phyloP scores from a whole-genome alignment of 2,329 filamentous ascomycete genomes.

The Xylaria sp. region DNA sequence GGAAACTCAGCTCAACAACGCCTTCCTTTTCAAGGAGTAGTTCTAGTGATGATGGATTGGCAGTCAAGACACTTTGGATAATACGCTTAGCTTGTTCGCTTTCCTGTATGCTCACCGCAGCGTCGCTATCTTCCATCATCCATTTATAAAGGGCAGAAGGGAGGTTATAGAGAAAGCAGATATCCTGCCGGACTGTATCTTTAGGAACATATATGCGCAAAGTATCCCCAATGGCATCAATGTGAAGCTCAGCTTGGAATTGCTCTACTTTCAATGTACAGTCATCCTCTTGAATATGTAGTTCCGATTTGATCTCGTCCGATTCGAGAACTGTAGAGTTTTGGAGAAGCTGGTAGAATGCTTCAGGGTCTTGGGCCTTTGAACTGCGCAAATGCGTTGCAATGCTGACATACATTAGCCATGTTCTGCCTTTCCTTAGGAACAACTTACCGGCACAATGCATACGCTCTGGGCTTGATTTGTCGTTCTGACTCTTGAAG shows the following conservation, averaged over 20 bases:
- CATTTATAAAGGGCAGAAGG: conserved; percentile 14
- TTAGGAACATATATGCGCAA: conserved; percentile 11
- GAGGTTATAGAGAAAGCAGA: conserved; percentile 18
- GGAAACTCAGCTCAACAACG: conserved; percentile 13
- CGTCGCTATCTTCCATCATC: conserved; percentile 9
- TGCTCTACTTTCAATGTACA: conserved; percentile 7
- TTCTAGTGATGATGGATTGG: conserved; percentile 13
- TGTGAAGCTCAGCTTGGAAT: conserved; percentile 14
- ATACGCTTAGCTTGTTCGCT: conserved; percentile 15
- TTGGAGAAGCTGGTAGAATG: conserved; percentile 9
- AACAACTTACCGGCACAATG: conserved; percentile 12
- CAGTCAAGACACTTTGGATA: conserved; percentile 9
- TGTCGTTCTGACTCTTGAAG: background rate
- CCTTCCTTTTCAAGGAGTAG: conserved; percentile 16
- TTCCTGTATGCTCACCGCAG: background rate
- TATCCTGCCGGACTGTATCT: conserved; percentile 6
- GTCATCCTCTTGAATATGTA: conserved; percentile 14
- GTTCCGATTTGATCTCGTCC: conserved; percentile 11
- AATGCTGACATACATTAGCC: background rate
- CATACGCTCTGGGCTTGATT: conserved; percentile 13
- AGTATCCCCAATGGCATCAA: conserved; percentile 5
- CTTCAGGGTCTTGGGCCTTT: conserved; percentile 10
- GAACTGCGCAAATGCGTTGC: conserved; percentile 6
- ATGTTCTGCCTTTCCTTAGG: background rate
- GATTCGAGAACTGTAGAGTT: conserved; percentile 13